These are phyloP conservation scores for Grammothele lineata DNA, from an alignment of 768 basidiomycete genomes.

Conservation along the genomic window DNA sequence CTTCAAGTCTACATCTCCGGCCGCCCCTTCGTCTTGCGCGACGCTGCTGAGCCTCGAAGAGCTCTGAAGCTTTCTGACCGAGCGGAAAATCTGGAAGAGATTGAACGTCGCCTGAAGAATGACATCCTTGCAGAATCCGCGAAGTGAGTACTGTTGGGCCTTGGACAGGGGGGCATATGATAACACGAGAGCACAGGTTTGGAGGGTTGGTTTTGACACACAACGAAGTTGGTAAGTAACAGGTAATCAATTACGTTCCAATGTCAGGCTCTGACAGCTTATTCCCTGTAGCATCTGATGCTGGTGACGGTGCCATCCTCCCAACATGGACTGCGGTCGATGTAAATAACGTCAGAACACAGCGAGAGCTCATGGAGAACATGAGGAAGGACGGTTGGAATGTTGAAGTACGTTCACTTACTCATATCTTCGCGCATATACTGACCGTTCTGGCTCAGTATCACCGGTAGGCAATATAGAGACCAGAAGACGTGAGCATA, in stretches of 20 bases:
- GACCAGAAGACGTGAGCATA: background rate
- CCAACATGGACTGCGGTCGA: constrained; percentile 96
- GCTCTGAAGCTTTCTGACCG: constrained; percentile 83
- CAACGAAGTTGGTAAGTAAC: constrained; percentile 75
- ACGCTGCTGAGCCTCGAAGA: constrained; percentile 77
- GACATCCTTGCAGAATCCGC: constrained; percentile 87
- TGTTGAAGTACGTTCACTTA: constrained; percentile 61
- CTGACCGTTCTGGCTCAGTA: constrained; percentile 50
- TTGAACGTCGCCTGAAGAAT: constrained; percentile 82
- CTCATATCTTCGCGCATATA: constrained; percentile 1
- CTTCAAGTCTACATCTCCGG: constrained; percentile 78
- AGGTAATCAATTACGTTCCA: no score
- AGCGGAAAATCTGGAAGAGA: constrained; percentile 92
- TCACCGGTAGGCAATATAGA: constrained; percentile 50
- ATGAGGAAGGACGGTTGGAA: constrained; percentile 85
- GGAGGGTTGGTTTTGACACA: constrained; percentile 92
- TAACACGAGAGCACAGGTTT: constrained; percentile 43
- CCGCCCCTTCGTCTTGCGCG: constrained; percentile 88
- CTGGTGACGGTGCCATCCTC: constrained; percentile 75
- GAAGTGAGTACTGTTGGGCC: constrained; percentile 40
- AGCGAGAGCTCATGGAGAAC: constrained; percentile 78
- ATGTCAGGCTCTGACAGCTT: no score
- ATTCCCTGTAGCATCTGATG: constrained; percentile 45
- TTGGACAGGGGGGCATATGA: background rate
- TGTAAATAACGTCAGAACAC: constrained; percentile 75